Conservation (phyloP, 768 basidiomycete species). For the Tephrocybe sp. region DNA sequence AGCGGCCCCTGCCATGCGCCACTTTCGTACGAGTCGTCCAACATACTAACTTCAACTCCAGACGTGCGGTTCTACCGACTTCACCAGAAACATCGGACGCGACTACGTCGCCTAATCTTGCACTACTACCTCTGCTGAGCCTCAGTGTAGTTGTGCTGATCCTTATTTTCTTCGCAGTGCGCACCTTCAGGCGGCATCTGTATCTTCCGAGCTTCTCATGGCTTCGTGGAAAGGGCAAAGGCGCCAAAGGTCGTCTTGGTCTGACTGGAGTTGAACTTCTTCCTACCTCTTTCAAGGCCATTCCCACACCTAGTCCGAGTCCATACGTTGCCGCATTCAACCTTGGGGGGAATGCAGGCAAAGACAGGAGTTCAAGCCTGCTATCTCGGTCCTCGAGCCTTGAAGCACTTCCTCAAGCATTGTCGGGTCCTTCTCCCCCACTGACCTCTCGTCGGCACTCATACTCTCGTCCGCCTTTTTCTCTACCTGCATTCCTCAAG, state of each 20-base stretch:
- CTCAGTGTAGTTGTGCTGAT: slow-evolving; percentile 14
- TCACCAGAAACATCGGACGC: slow-evolving; percentile 5
- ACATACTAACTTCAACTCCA: slow-evolving; percentile 4
- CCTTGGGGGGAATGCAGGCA: slow-evolving; percentile 18
- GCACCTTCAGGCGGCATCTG: slow-evolving; percentile 14
- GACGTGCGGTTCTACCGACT: slow-evolving; percentile 14
- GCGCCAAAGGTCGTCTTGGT: slow-evolving; percentile 16
- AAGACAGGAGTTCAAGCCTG: slow-evolving; percentile 8
- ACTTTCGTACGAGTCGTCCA: neutral
- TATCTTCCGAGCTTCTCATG: slow-evolving; percentile 16
- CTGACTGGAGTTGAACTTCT: slow-evolving; percentile 19
- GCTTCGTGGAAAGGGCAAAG: slow-evolving; percentile 21
- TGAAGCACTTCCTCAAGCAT: slow-evolving; percentile 14
- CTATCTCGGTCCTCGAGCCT: slow-evolving; percentile 22
- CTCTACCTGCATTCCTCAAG: slow-evolving; percentile 11
- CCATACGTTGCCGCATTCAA: slow-evolving; percentile 16
- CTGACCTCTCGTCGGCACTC: slow-evolving; percentile 11
- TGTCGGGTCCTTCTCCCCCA: slow-evolving; percentile 4
- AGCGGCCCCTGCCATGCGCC: neutral
- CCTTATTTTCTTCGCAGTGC: slow-evolving; percentile 14
- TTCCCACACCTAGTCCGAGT: slow-evolving; percentile 12
- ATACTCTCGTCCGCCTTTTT: slow-evolving; percentile 13
- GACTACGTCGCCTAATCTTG: slow-evolving; percentile 11
- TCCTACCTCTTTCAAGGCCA: slow-evolving; percentile 18
- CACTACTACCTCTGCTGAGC: slow-evolving; percentile 16